Conservation (phyloP, 768 basidiomycete species). For the Leccinellum luteum region DNA sequence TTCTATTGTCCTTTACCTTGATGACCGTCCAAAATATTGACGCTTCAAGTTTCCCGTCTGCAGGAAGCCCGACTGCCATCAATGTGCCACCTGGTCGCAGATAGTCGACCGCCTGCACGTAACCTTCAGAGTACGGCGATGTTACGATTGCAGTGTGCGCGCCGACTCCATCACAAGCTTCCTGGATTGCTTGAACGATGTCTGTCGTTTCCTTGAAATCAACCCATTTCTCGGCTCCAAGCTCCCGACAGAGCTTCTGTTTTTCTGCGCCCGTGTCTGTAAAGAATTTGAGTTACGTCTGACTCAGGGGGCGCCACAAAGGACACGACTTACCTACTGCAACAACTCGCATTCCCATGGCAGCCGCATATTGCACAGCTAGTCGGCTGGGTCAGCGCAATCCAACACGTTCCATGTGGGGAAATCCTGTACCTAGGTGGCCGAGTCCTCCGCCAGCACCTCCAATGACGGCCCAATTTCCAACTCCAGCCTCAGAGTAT, state of each 20-base stretch:
- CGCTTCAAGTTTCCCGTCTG: constrained; percentile 51
- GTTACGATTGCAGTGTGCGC: constrained; percentile 70
- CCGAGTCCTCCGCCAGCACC: constrained; percentile 84
- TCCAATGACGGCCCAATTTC: constrained; percentile 75
- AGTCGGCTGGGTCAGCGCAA: neutral
- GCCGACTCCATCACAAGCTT: constrained; percentile 62
- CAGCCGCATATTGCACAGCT: constrained; percentile 78
- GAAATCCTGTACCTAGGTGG: constrained; percentile 54
- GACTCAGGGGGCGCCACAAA: neutral
- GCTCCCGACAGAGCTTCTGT: constrained; percentile 51
- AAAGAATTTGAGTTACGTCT: neutral
- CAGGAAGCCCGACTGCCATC: constrained; percentile 78
- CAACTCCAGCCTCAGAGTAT: constrained; percentile 57
- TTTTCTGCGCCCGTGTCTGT: constrained; percentile 75
- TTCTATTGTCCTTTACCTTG: constrained; percentile 40
- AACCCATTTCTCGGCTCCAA: constrained; percentile 76
- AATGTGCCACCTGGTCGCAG: constrained; percentile 69
- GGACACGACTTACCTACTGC: constrained; percentile 50
- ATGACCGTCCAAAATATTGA: constrained; percentile 72
- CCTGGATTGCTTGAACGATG: constrained; percentile 62
- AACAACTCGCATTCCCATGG: constrained; percentile 76
- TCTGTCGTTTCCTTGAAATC: constrained; percentile 73
- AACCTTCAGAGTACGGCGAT: constrained; percentile 44
- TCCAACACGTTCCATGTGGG: fast-evolving
- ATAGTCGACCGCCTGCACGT: constrained; percentile 66